A percentile compares a stretch with the other conserved stretches of the same genome.
phyloP scores from a whole-genome alignment of 306 rosid species.

The Cicer pinnatifidum region DNA sequence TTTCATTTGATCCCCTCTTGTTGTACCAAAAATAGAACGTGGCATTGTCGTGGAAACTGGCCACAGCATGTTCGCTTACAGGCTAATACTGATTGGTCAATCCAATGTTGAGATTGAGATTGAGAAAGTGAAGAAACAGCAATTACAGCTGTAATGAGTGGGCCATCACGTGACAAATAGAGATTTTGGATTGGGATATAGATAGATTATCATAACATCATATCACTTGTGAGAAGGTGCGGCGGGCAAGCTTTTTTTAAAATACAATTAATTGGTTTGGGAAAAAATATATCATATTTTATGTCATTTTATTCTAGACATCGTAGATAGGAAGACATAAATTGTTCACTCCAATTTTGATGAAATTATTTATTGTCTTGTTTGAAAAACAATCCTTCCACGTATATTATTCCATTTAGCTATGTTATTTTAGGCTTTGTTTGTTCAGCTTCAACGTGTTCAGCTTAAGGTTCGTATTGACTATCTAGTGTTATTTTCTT shows the following conservation, averaged over 20 bases:
- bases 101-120: neutral
- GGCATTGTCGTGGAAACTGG: constrained; percentile 30
- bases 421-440: neutral
- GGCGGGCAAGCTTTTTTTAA: neutral
- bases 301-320: neutral
- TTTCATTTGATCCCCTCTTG: no score
- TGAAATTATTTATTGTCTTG: neutral
- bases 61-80: constrained; percentile 10
- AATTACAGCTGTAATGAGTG: constrained; percentile 48
- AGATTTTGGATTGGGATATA: neutral
- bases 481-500: neutral
- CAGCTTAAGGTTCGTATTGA: no score
- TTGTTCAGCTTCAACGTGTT: constrained; percentile 3
- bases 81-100: constrained; percentile 46
- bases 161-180: constrained; percentile 42
- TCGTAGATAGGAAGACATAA: neutral
- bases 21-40: neutral
- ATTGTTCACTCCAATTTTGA: neutral
- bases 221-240: neutral
- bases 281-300: no score
- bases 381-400: neutral
- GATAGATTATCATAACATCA: neutral
- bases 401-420: neutral
- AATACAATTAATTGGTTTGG: no score
- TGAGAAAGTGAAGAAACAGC: neutral